These are phyloP conservation scores for Citrus unshiu DNA, from an alignment of 345 rosid genomes.

Conservation along the genomic window DNA sequence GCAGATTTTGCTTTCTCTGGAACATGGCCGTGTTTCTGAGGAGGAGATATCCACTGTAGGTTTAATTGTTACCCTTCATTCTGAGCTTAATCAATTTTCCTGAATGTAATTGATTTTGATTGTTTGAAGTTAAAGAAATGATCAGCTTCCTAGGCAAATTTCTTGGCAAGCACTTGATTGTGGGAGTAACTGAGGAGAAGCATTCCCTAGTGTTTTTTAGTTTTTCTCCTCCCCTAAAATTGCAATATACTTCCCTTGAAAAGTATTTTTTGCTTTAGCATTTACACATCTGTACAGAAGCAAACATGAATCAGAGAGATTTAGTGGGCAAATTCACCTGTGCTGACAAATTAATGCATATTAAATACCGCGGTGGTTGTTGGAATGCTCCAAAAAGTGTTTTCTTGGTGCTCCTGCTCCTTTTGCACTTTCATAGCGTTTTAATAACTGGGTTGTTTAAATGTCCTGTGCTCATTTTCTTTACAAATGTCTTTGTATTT, in stretches of 20 bases:
- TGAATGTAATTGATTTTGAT: not conserved
- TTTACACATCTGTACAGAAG: no score
- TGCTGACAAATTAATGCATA: no score
- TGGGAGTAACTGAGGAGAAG: no score
- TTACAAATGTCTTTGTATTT: not conserved
- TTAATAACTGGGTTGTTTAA: not conserved
- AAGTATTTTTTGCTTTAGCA: no score
- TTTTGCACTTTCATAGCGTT: not conserved
- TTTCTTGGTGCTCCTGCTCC: not conserved
- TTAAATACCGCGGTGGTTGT: no score
- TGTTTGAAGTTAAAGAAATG: not conserved
- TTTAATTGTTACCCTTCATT: conserved; percentile 14
- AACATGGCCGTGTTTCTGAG: conserved; percentile 52
- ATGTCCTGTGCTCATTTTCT: not conserved
- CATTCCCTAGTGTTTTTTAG: no score
- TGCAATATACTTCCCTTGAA: not conserved
- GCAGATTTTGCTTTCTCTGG: conserved; percentile 61
- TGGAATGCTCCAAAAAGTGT: not conserved
- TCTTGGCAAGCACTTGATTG: not conserved
- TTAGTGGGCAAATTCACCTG: no score
- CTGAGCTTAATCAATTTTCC: not conserved
- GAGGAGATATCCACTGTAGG: conserved; percentile 65
- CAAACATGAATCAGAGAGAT: no score
- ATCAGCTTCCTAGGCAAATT: not conserved
- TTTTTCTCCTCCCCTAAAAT: no score